Base-by-base conservation (phyloP, 768 basidiomycete species). In the Tylopilus plumbeoviolaceoides region DNA sequence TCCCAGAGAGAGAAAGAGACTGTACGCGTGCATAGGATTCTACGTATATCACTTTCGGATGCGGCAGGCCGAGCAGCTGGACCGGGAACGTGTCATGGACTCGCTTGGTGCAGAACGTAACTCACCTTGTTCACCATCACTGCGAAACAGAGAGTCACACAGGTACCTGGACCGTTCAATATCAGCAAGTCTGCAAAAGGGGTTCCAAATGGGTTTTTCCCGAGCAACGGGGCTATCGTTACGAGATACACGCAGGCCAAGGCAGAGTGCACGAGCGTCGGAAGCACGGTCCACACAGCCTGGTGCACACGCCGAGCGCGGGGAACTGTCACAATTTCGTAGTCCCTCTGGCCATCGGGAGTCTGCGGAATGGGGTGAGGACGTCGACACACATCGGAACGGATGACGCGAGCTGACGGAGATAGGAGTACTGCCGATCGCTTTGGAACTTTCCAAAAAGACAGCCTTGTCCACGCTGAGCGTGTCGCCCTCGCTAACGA, bases 161-260 rank as follows among this genome's bases (percentile, higher is more conserved):
- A 95, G 7, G 95, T 98, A 15, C 97, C 95, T 0, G 97, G 97
- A 2, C 97, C 97, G 68, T 98, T 98, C 27, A 98, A 70, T 47
- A 99, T 72, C 45, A 99, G 74, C 27, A 91, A 72, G 52, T 98
- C 92, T 25, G 84, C 80, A 61, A 84, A 82, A 4, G 72, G 54
- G 10, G 58, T 36, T 57, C 63, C 23, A 44, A 55, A 28, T 46
- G 45, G 17, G n/a, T 35, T 44, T 42, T 15, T 46, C 47, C 44
- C 55, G 62, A 75, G 55, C 9, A 83, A 52, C 2, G 87, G 88
- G 2, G 62, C 54, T 31, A 90, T 43, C 0, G 81, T 78, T 54
- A 93, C 63, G 56, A 81, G 72, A 66, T 81, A 82, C 27, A 91
- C 61, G 55, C 88, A 86, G 33, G 68, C 68, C 17, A 78, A 51